phyloP scores from a whole-genome alignment of 2,329 filamentous ascomycete genomes.

The Aspergillus nomiae region DNA sequence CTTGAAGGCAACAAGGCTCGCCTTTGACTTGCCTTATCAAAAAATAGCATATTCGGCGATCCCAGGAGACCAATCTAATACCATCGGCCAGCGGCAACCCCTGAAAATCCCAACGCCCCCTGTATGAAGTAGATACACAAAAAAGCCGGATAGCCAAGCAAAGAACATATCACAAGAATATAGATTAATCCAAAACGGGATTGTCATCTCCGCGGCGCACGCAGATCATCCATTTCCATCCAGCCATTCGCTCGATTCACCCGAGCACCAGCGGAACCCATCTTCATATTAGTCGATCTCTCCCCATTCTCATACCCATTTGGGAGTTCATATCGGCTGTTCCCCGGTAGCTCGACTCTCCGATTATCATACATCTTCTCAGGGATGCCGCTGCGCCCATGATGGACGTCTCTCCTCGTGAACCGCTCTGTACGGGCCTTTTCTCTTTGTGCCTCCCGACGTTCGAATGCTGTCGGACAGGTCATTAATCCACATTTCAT shows the following conservation, averaged over 20 bases:
- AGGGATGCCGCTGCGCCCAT: slow-evolving; percentile 22
- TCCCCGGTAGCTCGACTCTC: slow-evolving; percentile 20
- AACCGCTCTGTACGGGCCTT: slow-evolving; percentile 9
- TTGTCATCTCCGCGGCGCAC: neutral
- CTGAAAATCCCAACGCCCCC: neutral
- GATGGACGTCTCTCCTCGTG: slow-evolving; percentile 20
- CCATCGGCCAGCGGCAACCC: neutral
- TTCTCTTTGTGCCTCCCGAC: slow-evolving; percentile 32
- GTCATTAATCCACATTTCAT: neutral
- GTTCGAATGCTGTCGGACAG: slow-evolving; percentile 24
- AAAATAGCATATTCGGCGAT: neutral
- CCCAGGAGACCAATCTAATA: neutral
- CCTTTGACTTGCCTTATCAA: neutral
- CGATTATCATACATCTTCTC: slow-evolving; percentile 30
- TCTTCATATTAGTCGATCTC: neutral
- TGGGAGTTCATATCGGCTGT: slow-evolving; percentile 6
- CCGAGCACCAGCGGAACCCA: neutral
- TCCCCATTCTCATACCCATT: neutral
- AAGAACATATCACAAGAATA: neutral
- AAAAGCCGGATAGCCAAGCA: neutral
- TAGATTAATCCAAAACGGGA: neutral
- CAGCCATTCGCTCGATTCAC: neutral
- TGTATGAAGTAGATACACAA: neutral
- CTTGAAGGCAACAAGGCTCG: neutral
- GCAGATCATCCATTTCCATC: slow-evolving; percentile 12